These are phyloP conservation scores for Hordeum pubiflorum DNA, from an alignment of 202 grass and related monocot species.

Conservation along the genomic window DNA sequence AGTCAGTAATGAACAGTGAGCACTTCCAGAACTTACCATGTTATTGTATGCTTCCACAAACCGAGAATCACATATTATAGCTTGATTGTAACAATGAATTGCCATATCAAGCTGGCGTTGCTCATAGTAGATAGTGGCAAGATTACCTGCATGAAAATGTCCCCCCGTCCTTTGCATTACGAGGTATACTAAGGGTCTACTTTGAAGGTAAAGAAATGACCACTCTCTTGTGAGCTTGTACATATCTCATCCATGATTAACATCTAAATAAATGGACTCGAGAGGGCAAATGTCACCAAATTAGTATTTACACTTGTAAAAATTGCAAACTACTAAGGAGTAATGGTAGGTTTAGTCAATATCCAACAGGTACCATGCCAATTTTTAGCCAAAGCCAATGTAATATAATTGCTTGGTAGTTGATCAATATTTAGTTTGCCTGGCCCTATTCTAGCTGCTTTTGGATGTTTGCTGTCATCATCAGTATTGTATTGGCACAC, in stretches of 20 bases:
- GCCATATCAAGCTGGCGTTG: slow-evolving; percentile 91
- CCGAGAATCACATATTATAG: slow-evolving; percentile 63
- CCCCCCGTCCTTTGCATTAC: slow-evolving; percentile 70
- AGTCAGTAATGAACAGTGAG: not conserved
- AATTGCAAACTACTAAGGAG: slow-evolving; percentile 23
- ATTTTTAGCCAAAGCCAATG: not conserved
- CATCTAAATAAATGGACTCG: slow-evolving; percentile 57
- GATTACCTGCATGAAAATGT: slow-evolving; percentile 95
- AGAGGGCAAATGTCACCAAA: slow-evolving; percentile 41
- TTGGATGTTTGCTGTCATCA: not conserved
- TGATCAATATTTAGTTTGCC: not conserved
- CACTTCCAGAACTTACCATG: slow-evolving; percentile 44
- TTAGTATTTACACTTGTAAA: slow-evolving; percentile 42
- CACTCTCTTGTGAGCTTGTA: slow-evolving; percentile 62
- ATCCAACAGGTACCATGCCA: slow-evolving; percentile 7
- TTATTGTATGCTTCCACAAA: slow-evolving; percentile 68
- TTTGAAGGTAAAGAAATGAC: slow-evolving; percentile 67
- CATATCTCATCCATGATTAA: slow-evolving; percentile 50
- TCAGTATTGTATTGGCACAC: not conserved
- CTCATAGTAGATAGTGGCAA: slow-evolving; percentile 90
- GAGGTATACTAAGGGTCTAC: slow-evolving; percentile 57
- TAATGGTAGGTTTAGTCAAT: slow-evolving; percentile 5
- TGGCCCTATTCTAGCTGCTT: not conserved
- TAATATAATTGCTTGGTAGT: not conserved
- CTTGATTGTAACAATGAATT: slow-evolving; percentile 83